A percentile compares a stretch with the other conserved stretches of the same genome.
phyloP scores from a whole-genome alignment of 2,329 filamentous ascomycete genomes.

The Pseudogymnoascus sp. region DNA sequence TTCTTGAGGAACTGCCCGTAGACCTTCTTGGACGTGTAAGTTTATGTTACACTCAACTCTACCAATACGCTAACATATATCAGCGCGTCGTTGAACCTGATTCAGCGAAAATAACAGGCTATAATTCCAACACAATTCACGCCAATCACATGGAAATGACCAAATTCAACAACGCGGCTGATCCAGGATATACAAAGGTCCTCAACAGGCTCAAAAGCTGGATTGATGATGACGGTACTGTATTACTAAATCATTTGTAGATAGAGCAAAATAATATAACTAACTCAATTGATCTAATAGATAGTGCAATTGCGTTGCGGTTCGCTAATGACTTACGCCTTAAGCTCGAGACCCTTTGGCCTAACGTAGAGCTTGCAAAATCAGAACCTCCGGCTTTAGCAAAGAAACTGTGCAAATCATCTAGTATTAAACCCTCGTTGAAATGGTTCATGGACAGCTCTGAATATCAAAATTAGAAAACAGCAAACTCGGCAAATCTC shows the following conservation, averaged over 20 bases:
- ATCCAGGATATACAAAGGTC: conserved; percentile 12
- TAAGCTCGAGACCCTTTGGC: neutral
- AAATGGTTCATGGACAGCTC: neutral
- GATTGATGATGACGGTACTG: neutral
- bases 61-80: neutral
- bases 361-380: neutral
- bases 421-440: neutral
- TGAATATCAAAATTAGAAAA: neutral
- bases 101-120: conserved; percentile 28
- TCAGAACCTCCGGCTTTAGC: neutral
- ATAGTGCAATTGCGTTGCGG: neutral
- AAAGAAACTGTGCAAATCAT: neutral
- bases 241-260: neutral
- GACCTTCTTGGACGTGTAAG: conserved; percentile 16
- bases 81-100: conserved; percentile 24
- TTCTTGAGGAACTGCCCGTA: conserved; percentile 31
- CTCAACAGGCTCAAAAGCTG: conserved; percentile 9
- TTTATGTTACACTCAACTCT: neutral
- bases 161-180: conserved; percentile 20
- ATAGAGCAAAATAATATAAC: neutral
- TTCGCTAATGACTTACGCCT: neutral
- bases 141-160: conserved; percentile 30
- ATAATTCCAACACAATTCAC: conserved; percentile 24
- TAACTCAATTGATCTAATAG: neutral
- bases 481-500: neutral